These are phyloP conservation scores for Microbotryum intermedium DNA, from an alignment of 1,284 basidiomycete species.

Conservation along the genomic window DNA sequence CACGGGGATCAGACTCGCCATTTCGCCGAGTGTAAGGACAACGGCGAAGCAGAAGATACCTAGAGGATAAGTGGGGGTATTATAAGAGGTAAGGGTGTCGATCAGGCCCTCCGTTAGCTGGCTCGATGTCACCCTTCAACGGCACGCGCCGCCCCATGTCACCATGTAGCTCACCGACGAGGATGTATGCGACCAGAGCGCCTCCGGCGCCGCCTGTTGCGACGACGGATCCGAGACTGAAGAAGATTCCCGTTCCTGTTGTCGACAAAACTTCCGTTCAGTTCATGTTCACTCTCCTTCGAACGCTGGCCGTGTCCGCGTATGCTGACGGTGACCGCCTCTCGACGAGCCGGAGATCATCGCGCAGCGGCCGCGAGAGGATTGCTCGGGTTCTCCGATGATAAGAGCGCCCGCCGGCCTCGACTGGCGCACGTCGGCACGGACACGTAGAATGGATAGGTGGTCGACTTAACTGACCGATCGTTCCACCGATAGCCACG, in stretches of 20 bases:
- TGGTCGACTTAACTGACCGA: background rate
- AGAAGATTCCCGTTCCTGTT: constrained; percentile 4
- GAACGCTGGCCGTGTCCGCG: background rate
- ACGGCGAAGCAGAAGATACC: background rate
- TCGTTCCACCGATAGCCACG: constrained; percentile 12
- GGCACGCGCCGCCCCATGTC: background rate
- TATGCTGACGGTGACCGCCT: background rate
- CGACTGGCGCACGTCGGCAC: too few relatives aligned
- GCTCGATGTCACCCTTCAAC: background rate
- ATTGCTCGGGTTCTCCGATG: too few relatives aligned
- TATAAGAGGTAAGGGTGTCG: background rate
- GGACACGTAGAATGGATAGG: background rate
- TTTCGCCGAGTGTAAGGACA: constrained; percentile 17
- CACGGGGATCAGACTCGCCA: constrained; percentile 11
- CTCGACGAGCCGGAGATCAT: background rate
- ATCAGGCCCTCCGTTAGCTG: background rate
- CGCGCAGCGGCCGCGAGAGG: background rate
- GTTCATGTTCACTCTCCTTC: background rate
- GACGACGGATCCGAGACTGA: constrained; percentile 11
- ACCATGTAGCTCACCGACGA: background rate
- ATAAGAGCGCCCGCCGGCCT: too few relatives aligned
- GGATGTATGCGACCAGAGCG: constrained; percentile 10
- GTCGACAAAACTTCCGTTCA: background rate
- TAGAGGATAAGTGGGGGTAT: background rate
- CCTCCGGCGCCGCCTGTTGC: constrained; percentile 21